Conservation (phyloP, 2,329 filamentous ascomycete genomes). For the Diaporthe nobilis region DNA sequence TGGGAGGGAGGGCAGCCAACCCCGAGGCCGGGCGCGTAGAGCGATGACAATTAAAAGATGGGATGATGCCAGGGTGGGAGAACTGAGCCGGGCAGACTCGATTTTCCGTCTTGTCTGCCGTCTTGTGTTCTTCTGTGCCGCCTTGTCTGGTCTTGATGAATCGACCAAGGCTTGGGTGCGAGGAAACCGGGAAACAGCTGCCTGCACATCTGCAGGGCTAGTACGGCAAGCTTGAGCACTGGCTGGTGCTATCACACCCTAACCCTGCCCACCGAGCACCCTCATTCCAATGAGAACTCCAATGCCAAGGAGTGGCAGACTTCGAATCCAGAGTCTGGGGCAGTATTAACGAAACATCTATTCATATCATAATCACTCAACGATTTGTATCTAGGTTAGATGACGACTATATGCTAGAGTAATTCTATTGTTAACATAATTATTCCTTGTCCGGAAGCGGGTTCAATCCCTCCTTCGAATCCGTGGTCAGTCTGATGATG, state of each 20-base stretch:
- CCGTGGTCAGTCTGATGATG: not conserved
- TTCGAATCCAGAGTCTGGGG: not conserved
- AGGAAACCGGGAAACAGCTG: not conserved
- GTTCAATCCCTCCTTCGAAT: not conserved
- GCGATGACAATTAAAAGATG: not conserved
- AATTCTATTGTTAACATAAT: not conserved
- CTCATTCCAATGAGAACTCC: no score
- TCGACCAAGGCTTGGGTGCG: slow-evolving; percentile 10
- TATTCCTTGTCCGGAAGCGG: slow-evolving; percentile 1
- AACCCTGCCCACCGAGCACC: not conserved
- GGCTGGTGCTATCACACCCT: not conserved
- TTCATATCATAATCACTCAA: no score
- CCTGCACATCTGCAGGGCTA: no score
- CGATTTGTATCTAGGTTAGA: not conserved
- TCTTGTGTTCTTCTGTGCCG: slow-evolving; percentile 5
- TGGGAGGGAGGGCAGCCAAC: slow-evolving; percentile 20
- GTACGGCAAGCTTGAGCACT: not conserved
- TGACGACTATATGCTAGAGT: not conserved
- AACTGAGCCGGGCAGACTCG: not conserved
- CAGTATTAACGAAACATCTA: not conserved
- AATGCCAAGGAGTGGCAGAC: not conserved
- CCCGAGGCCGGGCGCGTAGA: not conserved
- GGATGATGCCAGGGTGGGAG: slow-evolving; percentile 2
- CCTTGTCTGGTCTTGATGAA: slow-evolving; percentile 18
- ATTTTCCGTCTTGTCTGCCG: slow-evolving; percentile 1